These are phyloP conservation scores for Coriaria nepalensis DNA, from an alignment of 306 rosid species.

Conservation along the genomic window DNA sequence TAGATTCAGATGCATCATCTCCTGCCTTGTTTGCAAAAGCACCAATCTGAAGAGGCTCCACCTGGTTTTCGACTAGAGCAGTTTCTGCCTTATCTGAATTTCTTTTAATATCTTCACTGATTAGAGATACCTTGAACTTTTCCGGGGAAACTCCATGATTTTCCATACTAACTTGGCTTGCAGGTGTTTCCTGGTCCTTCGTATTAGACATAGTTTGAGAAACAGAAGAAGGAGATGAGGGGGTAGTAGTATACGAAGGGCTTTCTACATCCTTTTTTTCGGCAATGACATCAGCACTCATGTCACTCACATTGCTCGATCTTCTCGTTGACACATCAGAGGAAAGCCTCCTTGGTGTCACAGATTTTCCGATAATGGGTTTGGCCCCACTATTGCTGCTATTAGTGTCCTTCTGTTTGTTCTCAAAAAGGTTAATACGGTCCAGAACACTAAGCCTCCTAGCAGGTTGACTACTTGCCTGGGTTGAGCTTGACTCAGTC, in stretches of 20 bases:
- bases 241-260: constrained; percentile 37
- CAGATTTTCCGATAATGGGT: constrained; percentile 48
- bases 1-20: constrained; percentile 21
- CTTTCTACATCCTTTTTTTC: constrained; percentile 62
- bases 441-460: constrained; percentile 96
- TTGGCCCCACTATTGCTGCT: constrained; percentile 31
- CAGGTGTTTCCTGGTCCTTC: constrained; percentile 31
- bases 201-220: constrained; percentile 19
- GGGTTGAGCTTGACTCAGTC: constrained; percentile 15
- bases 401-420: constrained; percentile 73
- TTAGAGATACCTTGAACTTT: constrained; percentile 16
- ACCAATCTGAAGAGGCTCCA: constrained; percentile 18
- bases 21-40: constrained; percentile 21
- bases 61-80: constrained; percentile 18
- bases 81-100: constrained; percentile 18
- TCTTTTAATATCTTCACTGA: constrained; percentile 16
- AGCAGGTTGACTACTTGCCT: constrained; percentile 28
- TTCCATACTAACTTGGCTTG: constrained; percentile 19
- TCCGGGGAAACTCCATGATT: constrained; percentile 40
- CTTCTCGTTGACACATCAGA: constrained; percentile 64
- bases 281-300: constrained; percentile 75
- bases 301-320: constrained; percentile 94
- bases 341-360: constrained; percentile 63
- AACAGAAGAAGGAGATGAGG: constrained; percentile 37
- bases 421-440: constrained; percentile 87